Percentiles rank a stretch among this genome's conserved stretches.
Conservation (phyloP, 1,139 yeast species). For the Debaryomyces robertsiae region DNA sequence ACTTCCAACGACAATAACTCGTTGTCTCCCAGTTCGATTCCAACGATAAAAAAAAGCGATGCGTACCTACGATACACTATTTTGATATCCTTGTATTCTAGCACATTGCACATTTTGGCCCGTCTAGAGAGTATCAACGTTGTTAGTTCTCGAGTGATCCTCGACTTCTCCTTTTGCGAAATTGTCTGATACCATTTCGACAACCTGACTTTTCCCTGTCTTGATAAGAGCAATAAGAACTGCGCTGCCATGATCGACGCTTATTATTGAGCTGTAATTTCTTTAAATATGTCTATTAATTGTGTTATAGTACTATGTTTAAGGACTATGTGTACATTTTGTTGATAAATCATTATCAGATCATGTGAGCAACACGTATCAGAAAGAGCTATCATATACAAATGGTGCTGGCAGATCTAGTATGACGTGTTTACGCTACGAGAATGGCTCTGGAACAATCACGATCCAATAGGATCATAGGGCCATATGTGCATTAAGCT, state of each 20-base stretch:
- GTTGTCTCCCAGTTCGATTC: constrained; percentile 81
- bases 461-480: too few species aligned
- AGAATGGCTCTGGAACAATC: too few species aligned
- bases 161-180: constrained; percentile 79
- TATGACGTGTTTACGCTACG: too few species aligned
- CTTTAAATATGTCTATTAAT: background rate
- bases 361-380: constrained; percentile 5
- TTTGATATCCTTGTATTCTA: constrained; percentile 87
- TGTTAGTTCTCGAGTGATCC: constrained; percentile 82
- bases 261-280: background rate
- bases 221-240: constrained; percentile 76
- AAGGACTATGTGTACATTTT: background rate
- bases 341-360: constrained; percentile 5
- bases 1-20: constrained; percentile 84
- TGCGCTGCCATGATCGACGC: constrained; percentile 61
- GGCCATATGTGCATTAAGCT: background rate
- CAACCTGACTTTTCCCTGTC: constrained; percentile 93
- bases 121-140: constrained; percentile 83
- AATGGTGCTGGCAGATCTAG: too few species aligned
- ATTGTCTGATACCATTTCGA: constrained; percentile 91
- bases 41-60: constrained; percentile 84
- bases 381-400: background rate
- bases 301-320: background rate
- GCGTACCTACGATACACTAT: constrained; percentile 92
- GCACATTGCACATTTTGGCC: constrained; percentile 93